These are phyloP conservation scores for Zoysia japonica DNA, from an alignment of 176 grass and related monocot genomes.

Conservation along the genomic window DNA sequence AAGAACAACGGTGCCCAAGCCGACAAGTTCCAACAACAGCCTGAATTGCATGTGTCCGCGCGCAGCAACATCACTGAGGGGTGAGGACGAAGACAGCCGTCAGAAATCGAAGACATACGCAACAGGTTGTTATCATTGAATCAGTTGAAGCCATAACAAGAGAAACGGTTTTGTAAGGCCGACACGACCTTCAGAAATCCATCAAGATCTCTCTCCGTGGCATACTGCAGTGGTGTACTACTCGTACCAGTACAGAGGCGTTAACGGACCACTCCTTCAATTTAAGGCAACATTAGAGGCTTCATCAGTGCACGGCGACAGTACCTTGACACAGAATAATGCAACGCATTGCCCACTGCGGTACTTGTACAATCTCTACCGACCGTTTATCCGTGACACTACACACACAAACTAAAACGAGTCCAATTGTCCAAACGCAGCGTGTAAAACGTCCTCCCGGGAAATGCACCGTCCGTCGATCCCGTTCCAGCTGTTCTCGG, in stretches of 20 bases:
- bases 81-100: neutral
- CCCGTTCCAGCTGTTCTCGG: neutral
- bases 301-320: conserved; percentile 13
- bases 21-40: conserved; percentile 9
- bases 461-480: neutral
- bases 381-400: neutral
- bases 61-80: neutral
- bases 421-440: neutral
- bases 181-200: neutral
- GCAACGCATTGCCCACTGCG: neutral
- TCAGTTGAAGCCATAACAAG: neutral
- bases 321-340: neutral
- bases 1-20: neutral
- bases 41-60: neutral
- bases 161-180: neutral
- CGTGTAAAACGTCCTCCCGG: neutral
- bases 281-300: conserved; percentile 9
- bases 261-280: neutral
- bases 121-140: neutral
- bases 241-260: neutral
- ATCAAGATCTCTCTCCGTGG: conserved; percentile 1
- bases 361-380: neutral
- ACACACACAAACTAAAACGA: neutral
- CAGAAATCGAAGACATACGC: neutral
- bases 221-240: neutral